phyloP scores from a whole-genome alignment of 139 green algal species.

The Pycnococcus provasolii region DNA sequence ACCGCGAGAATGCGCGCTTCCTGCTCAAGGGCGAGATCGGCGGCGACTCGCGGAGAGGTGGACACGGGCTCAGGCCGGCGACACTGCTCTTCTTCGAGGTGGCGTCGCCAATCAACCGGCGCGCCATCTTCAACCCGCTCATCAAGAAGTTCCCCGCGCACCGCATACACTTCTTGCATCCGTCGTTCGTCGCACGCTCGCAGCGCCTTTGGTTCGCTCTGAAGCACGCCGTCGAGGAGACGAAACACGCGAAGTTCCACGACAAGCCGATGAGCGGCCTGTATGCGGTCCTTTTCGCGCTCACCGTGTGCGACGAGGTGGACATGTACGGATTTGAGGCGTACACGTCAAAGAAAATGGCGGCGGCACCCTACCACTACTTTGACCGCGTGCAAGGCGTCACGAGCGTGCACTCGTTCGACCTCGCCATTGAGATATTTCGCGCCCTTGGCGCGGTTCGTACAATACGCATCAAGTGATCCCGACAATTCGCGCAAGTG shows the following conservation, averaged over 20 bases:
- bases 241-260: slow-evolving; percentile 22
- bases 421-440: slow-evolving; percentile 25
- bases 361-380: slow-evolving; percentile 25
- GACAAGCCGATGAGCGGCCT: slow-evolving; percentile 31
- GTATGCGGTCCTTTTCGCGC: slow-evolving; percentile 19
- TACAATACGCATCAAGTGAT: too few species aligned
- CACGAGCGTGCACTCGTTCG: slow-evolving; percentile 28
- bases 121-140: slow-evolving; percentile 18
- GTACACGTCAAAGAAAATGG: slow-evolving; percentile 17
- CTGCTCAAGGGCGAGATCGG: slow-evolving; percentile 2
- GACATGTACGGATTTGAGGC: slow-evolving; percentile 27
- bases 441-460: too few species aligned
- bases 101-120: slow-evolving; percentile 15
- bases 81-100: slow-evolving; percentile 23
- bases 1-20: slow-evolving; percentile 20
- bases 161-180: slow-evolving; percentile 21
- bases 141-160: slow-evolving; percentile 15
- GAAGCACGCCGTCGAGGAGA: slow-evolving; percentile 13
- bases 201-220: slow-evolving; percentile 17
- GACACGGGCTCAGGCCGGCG: neutral
- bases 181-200: slow-evolving; percentile 8
- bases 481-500: too few species aligned
- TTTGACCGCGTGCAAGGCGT: slow-evolving; percentile 28
- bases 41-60: too few species aligned
- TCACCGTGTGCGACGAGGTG: slow-evolving; percentile 18